Evolutionary conservation across 495 filamentous ascomycete species (phyloP), one percentile per base, ranked within the genome.

Genomic region (Penicillium longicatenatum): DNA sequence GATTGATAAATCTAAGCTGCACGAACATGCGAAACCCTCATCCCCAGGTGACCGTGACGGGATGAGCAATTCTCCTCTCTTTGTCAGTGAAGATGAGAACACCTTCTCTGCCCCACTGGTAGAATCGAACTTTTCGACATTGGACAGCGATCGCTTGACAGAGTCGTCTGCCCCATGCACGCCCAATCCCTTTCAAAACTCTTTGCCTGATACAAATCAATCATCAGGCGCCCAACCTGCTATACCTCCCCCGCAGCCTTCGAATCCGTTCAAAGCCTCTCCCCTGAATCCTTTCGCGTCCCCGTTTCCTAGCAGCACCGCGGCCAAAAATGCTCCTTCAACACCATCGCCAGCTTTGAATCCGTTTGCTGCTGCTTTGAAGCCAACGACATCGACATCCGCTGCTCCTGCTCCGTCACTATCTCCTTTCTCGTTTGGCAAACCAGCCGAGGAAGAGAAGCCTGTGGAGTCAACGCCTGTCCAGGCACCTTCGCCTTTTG

Each of bases 61-160:
- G 6, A 41, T 57, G 10, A 60, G 75, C 21, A 67, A 75, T 26
- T 73, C 76, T 37, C 66, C 71, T 16, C 71, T 82, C 29, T 82
- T 82, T 51, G 70, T 82, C 29, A 73, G 69, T 58, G 73, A 72
- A 29, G 69, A 72, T 29, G 74, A 73, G 6, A 79, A 77, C 21
- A 55, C 66, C 43, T 61, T 47, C 11, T 52, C 61, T 17, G 58
- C 53, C 2, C 58, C 63, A 21, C 24, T 59, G 10, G 51, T 60
- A 12, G 58, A 64, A 30, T 43, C 57, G 10, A 31, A 29, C 5
- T 20, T 29, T 21, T 20, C 54, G 11, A 22, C 30, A 11, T 17
- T 63, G 10, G 50, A 39, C 6, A 30, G 54, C 22, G 22, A 33
- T 4, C 11, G 30, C 12, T 19, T 30, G 19, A 55, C 60, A 8